Percentiles rank a stretch among this genome's conserved stretches.
These are phyloP conservation scores for Fusarium sp. DNA, from an alignment of 2,329 filamentous ascomycete genomes.

Conservation along the genomic window DNA sequence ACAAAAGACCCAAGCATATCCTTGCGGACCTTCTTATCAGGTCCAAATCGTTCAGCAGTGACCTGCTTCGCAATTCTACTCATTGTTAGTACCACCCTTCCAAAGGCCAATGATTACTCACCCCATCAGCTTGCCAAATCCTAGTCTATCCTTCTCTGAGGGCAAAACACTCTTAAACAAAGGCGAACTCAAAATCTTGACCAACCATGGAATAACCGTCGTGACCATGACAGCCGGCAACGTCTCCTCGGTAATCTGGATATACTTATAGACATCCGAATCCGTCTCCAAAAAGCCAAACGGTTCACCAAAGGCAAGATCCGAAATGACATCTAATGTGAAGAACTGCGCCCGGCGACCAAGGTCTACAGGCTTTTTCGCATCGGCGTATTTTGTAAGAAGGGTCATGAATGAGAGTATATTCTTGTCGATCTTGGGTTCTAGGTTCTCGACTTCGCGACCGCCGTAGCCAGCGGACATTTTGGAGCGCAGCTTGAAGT, in stretches of 20 bases:
- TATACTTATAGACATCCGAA: slow-evolving; percentile 60
- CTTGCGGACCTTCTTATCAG: slow-evolving; percentile 43
- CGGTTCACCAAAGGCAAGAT: slow-evolving; percentile 61
- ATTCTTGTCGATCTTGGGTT: slow-evolving; percentile 61
- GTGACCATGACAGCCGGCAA: slow-evolving; percentile 59
- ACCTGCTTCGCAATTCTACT: slow-evolving; percentile 47
- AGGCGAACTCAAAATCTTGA: slow-evolving; percentile 55
- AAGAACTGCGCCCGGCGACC: slow-evolving; percentile 62
- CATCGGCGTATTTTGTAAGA: slow-evolving; percentile 17
- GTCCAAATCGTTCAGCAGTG: slow-evolving; percentile 45
- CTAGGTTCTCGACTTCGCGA: slow-evolving; percentile 64
- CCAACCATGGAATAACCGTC: slow-evolving; percentile 56
- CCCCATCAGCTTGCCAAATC: slow-evolving; percentile 59
- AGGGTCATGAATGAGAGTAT: slow-evolving; percentile 59
- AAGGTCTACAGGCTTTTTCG: slow-evolving; percentile 53
- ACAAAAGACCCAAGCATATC: slow-evolving; percentile 52
- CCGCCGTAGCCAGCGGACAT: slow-evolving; percentile 66
- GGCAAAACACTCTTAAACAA: slow-evolving; percentile 57
- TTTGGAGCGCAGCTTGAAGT: slow-evolving; percentile 58
- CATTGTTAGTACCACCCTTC: not conserved
- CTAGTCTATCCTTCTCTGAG: slow-evolving; percentile 53
- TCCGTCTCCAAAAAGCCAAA: slow-evolving; percentile 61
- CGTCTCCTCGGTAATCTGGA: slow-evolving; percentile 56
- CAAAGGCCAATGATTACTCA: slow-evolving; percentile 41
- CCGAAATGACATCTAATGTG: slow-evolving; percentile 65